These are phyloP conservation scores for Xanthoconium stramineum DNA, from an alignment of 768 basidiomycete species.

Conservation along the genomic window DNA sequence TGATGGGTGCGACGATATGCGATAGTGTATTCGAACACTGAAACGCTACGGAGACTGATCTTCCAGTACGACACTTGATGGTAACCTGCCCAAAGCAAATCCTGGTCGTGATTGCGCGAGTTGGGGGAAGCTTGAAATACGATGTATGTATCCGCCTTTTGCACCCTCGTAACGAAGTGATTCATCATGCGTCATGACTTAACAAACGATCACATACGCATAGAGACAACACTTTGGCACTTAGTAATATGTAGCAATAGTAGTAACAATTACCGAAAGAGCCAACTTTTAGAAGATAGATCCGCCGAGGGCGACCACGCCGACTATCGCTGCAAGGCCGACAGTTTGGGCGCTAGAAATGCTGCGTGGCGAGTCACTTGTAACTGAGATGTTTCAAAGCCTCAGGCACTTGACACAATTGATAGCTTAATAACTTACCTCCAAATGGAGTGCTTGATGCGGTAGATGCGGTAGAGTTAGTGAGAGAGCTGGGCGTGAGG, in stretches of 20 bases:
- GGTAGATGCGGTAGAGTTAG: background rate
- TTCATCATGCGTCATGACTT: too few relatives aligned
- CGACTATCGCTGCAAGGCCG: constrained; percentile 6
- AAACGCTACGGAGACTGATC: too few relatives aligned
- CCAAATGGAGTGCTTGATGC: background rate
- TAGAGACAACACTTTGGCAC: too few relatives aligned
- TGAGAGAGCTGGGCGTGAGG: background rate
- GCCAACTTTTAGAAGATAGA: background rate
- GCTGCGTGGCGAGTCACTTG: constrained; percentile 8
- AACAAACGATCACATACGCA: too few relatives aligned
- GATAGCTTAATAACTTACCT: background rate
- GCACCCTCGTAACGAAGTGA: too few relatives aligned
- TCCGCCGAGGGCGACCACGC: constrained; percentile 2
- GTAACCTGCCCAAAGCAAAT: constrained; percentile 16
- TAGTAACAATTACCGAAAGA: too few relatives aligned
- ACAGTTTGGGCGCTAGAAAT: background rate
- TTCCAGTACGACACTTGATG: constrained; percentile 19
- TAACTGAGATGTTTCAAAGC: background rate
- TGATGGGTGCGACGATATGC: too few relatives aligned
- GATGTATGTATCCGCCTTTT: too few relatives aligned
- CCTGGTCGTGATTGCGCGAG: too few relatives aligned
- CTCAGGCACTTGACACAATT: background rate
- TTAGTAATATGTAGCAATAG: too few relatives aligned
- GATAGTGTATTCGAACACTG: too few relatives aligned
- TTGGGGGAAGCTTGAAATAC: too few relatives aligned